Conservation (phyloP, 176 grass and related monocot species). For the Avena eriantha region DNA sequence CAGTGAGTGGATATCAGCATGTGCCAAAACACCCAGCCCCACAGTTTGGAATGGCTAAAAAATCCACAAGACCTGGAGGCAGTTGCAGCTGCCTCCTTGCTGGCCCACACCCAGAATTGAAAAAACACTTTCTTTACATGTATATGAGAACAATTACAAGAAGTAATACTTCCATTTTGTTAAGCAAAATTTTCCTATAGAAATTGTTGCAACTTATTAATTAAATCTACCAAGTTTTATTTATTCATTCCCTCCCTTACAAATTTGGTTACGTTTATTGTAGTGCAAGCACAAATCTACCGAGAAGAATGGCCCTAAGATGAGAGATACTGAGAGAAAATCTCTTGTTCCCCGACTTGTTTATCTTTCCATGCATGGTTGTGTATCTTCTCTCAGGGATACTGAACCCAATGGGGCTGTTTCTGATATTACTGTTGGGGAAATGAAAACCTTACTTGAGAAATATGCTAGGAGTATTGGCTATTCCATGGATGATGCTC, state of each 20-base stretch:
- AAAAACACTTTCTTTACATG: background rate
- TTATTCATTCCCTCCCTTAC: background rate
- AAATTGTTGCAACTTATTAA: constrained; percentile 5
- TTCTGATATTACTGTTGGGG: constrained; percentile 55
- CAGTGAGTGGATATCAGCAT: background rate
- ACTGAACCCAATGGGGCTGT: constrained; percentile 54
- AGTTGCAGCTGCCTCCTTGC: background rate
- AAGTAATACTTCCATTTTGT: background rate
- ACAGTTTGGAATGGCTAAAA: background rate
- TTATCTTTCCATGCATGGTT: constrained; percentile 72
- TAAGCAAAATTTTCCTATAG: background rate
- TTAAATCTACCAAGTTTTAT: background rate
- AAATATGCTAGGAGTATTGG: constrained; percentile 91
- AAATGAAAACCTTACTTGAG: constrained; percentile 79
- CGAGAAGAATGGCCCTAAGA: constrained; percentile 53
- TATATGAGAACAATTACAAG: constrained; percentile 2
- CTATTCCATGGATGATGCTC: constrained; percentile 86
- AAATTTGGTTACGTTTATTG: constrained; percentile 31
- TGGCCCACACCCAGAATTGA: background rate
- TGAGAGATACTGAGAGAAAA: constrained; percentile 72
- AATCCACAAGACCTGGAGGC: background rate
- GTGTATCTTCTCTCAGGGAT: constrained; percentile 53
- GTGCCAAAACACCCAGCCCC: background rate
- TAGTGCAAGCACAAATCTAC: constrained; percentile 64
- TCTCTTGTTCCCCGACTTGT: constrained; percentile 85